phyloP scores from a whole-genome alignment of 148 eudicot genomes.

The Pharnaceum exiguum region DNA sequence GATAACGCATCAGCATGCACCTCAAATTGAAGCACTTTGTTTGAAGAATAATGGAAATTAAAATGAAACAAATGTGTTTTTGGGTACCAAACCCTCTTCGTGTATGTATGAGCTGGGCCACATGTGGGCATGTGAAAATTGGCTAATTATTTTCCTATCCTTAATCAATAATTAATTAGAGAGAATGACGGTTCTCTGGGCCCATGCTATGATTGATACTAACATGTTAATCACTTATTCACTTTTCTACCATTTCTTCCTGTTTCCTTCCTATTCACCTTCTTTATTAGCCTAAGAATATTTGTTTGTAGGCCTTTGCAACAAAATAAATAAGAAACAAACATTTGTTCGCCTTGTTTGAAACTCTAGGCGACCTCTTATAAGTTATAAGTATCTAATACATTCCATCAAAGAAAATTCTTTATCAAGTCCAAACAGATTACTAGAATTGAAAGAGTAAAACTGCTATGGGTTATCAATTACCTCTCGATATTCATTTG shows the following conservation, averaged over 20 bases:
- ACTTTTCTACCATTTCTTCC: not conserved
- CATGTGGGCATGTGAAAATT: constrained; percentile 28
- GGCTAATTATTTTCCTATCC: not conserved
- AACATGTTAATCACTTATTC: constrained; percentile 11
- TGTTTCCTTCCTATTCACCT: not conserved
- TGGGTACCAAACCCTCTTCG: constrained; percentile 9
- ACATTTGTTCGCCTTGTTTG: too few relatives aligned
- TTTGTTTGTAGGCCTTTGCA: too few relatives aligned
- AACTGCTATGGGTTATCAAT: too few relatives aligned
- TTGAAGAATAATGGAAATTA: not conserved
- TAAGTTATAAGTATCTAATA: too few relatives aligned
- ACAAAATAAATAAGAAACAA: too few relatives aligned
- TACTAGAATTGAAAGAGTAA: too few relatives aligned
- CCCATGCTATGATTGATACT: constrained; percentile 20
- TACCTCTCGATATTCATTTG: too few relatives aligned
- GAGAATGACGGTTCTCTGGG: constrained; percentile 22
- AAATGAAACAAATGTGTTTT: not conserved
- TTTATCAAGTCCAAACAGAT: too few relatives aligned
- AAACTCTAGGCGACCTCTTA: too few relatives aligned
- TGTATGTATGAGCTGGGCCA: constrained; percentile 18
- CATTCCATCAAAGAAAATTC: too few relatives aligned
- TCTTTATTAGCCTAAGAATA: not conserved
- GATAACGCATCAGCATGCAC: constrained; percentile 5
- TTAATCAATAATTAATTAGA: not conserved
- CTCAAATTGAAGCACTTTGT: not conserved